phyloP scores from a whole-genome alignment of 305 asterid genomes.

The Ilex paraguariensis region DNA sequence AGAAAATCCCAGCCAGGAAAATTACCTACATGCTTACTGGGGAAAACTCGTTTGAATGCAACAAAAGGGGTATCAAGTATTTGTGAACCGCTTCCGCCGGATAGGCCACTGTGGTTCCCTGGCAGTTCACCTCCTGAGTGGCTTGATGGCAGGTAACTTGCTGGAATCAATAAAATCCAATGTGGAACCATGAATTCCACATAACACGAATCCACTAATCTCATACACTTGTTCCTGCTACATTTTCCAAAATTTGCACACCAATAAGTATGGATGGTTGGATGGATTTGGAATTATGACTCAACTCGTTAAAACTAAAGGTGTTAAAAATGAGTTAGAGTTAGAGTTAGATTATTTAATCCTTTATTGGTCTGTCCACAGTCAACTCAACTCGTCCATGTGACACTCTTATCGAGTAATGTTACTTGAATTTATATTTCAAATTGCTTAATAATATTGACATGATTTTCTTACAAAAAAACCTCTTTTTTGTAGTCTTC shows the following conservation, averaged over 20 bases:
- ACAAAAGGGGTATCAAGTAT: constrained; percentile 71
- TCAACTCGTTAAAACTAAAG: too few species aligned
- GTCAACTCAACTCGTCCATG: neutral
- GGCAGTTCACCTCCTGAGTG: constrained; percentile 83
- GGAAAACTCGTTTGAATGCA: constrained; percentile 35
- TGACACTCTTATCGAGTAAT: neutral
- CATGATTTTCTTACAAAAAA: neutral
- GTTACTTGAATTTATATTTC: neutral
- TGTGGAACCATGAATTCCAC: too few species aligned
- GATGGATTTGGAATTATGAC: too few species aligned
- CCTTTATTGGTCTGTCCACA: neutral
- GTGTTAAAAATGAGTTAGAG: too few species aligned
- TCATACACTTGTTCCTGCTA: too few species aligned
- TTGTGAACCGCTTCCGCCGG: constrained; percentile 83
- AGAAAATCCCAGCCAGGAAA: constrained; percentile 21
- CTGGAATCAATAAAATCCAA: neutral
- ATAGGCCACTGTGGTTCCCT: constrained; percentile 89
- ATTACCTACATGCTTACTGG: constrained; percentile 12
- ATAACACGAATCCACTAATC: too few species aligned
- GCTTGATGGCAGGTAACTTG: constrained; percentile 75
- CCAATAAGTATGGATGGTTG: too few species aligned
- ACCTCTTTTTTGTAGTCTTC: constrained; percentile 40
- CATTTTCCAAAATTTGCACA: too few species aligned
- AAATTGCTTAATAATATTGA: neutral
- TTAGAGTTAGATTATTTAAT: too few species aligned